Evolutionary conservation across 2,329 filamentous ascomycete species (phyloP).

Genomic region (Lasiodiplodia citricola): DNA sequence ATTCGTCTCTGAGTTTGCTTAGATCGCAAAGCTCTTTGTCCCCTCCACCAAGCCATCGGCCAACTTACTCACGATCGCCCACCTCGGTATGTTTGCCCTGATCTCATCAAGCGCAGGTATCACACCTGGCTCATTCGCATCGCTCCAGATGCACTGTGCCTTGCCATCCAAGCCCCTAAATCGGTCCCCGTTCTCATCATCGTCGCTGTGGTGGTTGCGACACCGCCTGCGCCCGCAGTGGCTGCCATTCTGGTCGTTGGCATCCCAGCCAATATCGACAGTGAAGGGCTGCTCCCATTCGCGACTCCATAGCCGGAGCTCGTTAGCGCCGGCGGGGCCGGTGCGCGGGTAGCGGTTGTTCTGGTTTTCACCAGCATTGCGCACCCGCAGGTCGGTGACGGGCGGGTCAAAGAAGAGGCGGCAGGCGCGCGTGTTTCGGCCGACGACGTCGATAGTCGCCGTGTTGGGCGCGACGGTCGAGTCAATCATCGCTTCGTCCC

Average conservation of each 20-base stretch:
- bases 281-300: constrained; percentile 79
- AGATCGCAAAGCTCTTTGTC: constrained; percentile 69
- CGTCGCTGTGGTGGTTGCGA: constrained; percentile 19
- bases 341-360: constrained; percentile 70
- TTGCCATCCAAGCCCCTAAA: constrained; percentile 53
- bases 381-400: constrained; percentile 68
- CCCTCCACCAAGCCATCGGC: constrained; percentile 82
- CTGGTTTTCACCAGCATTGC: constrained; percentile 57
- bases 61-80: constrained; percentile 78
- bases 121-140: constrained; percentile 71
- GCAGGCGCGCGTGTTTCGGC: constrained; percentile 79
- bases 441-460: constrained; percentile 71
- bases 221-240: neutral
- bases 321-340: constrained; percentile 66
- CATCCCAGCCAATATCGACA: constrained; percentile 72
- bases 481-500: neutral
- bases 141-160: constrained; percentile 84
- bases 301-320: constrained; percentile 81
- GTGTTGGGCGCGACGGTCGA: constrained; percentile 37
- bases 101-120: constrained; percentile 88
- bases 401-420: constrained; percentile 71
- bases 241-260: constrained; percentile 33
- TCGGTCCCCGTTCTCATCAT: constrained; percentile 31
- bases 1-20: constrained; percentile 9
- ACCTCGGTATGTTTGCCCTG: constrained; percentile 74